Base-by-base conservation (phyloP, 1,284 basidiomycete species). In the Sanghuangporus weigelae region DNA sequence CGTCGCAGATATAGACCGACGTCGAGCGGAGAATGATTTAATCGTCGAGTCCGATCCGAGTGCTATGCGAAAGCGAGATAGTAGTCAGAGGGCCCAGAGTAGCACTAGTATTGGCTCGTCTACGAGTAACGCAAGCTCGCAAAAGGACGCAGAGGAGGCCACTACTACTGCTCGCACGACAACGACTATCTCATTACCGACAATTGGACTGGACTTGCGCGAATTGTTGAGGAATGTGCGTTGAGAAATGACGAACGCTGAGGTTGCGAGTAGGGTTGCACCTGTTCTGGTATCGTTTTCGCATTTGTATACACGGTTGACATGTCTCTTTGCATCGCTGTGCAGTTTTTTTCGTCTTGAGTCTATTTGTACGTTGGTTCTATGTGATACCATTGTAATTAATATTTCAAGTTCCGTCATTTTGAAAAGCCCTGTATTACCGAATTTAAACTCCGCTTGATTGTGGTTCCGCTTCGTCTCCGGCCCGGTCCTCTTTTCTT, bases 1-100 rank as follows among this genome's bases (percentile, higher is more conserved):
- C n/a, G 85, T 95, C 14, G 89, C 90, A n/a, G 93, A 95, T 72
- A 85, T 95, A 67, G 93, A 96, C 72, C 82, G 87, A 38, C 82
- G 88, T 62, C 82, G 81, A 68, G 85, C 82, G 1, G 90, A 92
- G 65, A 75, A 74, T 57, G 65, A 66, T 66, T n/a, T 59, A 61
- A 11, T 57, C 57, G 59, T 51, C 12, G 58, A 26, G 23, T 36
- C 36, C 14, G 50, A 61, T 38, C 35, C 19, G 36, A 40, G n/a
- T 49, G 23, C 48, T 36, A n/a, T 60, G 11, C 31, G 57, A 19
- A 36, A 40, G 16, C 48, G 59, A 19, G 40, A 31, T 11, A 5
- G 42, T 46, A 48, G 19, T 26, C 31, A 53, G 7, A 61, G n/a
- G 10, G 31, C 40, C 16, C 36, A n/a, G 21, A 21, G 31, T n/a